Evolutionary conservation across 371 early-diverging fungal species (phyloP).

Genomic region (Rhizomucor pusillus): DNA sequence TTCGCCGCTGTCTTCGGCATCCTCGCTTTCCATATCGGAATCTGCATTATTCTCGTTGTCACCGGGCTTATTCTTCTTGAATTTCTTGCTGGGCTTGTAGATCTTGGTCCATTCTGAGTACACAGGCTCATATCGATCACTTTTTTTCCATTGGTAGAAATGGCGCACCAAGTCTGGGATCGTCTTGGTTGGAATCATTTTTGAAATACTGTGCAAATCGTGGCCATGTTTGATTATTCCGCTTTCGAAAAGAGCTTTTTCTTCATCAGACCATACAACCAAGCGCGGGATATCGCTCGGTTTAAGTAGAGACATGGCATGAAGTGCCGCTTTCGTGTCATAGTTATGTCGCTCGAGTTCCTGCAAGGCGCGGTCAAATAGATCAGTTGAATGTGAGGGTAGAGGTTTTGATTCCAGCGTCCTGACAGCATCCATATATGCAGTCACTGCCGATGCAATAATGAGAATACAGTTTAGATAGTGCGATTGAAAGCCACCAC

Average conservation of each 20-base stretch:
- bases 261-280: slow-evolving; percentile 57
- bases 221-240: slow-evolving; percentile 69
- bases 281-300: slow-evolving; percentile 48
- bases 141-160: slow-evolving; percentile 77
- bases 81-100: slow-evolving; percentile 59
- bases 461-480: background rate
- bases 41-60: background rate
- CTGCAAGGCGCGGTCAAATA: slow-evolving; percentile 60
- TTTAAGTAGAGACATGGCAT: slow-evolving; percentile 43
- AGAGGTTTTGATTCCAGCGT: slow-evolving; percentile 34
- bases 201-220: slow-evolving; percentile 63
- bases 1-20: slow-evolving; percentile 14
- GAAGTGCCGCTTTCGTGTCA: slow-evolving; percentile 56
- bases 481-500: no score
- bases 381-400: slow-evolving; percentile 44
- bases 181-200: slow-evolving; percentile 51
- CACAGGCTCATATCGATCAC: slow-evolving; percentile 62
- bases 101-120: slow-evolving; percentile 72
- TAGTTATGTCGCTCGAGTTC: slow-evolving; percentile 58
- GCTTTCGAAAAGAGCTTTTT: slow-evolving; percentile 63
- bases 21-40: slow-evolving; percentile 10
- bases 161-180: slow-evolving; percentile 65
- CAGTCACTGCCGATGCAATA: slow-evolving; percentile 30
- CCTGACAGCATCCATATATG: slow-evolving; percentile 47
- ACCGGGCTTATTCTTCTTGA: slow-evolving; percentile 18